Evolutionary conservation across 768 basidiomycete genomes (phyloP), one percentile per base, ranked within the genome.

Genomic region (Tremella yokohamensis): DNA sequence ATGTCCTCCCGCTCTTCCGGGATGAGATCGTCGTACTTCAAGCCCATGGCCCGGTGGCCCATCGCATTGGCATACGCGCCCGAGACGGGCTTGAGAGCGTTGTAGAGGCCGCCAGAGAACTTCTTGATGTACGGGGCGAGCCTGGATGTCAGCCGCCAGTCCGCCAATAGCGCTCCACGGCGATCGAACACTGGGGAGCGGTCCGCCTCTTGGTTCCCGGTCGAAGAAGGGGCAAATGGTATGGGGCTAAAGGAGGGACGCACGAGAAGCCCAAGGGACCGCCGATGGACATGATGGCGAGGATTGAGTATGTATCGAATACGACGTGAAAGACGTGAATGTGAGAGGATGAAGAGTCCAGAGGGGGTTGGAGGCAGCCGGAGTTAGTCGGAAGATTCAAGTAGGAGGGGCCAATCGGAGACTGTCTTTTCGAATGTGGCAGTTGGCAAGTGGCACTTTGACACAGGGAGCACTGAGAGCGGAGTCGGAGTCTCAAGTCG

Each of bases 1-100:
- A 74, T 66, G 49, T 68, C 71, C 52, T 69, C 65, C 29, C 66
- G 61, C 60, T 76, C 76, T 65, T 77, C 74, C 16, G 64, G 60
- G 45, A 74, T 81, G 72, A 99, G 84, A 82, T 99, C 94, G 77
- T 99, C 94, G 76, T 96, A 93, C 72, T 83, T 85, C 79, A 97
- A 84, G 65, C 94, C 94, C 71, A 89, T 82, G 71, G 85, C 82
- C 66, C 94, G 84, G 82, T 92, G 89, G 40, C 93, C 91, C 39
- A 86, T 77, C 54, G 86, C 79, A 74, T 87, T 76, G 67, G 86
- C 86, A 73, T 96, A 97, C 83, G 86, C 87, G 65, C 83, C 81
- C 8, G 91, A 88, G 56, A 96, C 49, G 56, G 91, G 91, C 60
- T 84, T 85, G 62, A 94, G 64, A 78, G 83, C 81, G 59, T 79